phyloP scores from a whole-genome alignment of 2,329 filamentous ascomycete species.

The Aspergillus vadensis region DNA sequence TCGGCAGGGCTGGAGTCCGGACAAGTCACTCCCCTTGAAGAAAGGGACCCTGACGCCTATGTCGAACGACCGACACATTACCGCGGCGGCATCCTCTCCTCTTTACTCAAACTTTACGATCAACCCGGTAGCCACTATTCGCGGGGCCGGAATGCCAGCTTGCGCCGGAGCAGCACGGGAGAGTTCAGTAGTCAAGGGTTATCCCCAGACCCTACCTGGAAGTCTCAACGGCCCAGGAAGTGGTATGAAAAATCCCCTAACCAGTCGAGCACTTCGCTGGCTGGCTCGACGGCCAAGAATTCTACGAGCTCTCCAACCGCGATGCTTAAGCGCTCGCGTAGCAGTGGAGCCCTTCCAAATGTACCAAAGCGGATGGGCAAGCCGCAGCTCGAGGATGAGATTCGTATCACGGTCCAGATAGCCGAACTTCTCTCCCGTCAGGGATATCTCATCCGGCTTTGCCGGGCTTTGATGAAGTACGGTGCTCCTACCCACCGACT shows the following conservation, averaged over 20 bases:
- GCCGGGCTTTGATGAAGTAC: slow-evolving; percentile 84
- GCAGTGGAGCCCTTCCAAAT: slow-evolving; percentile 35
- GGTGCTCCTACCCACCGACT: slow-evolving; percentile 90
- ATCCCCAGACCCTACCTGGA: slow-evolving; percentile 37
- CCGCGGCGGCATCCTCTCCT: slow-evolving; percentile 71
- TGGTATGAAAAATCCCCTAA: slow-evolving; percentile 46
- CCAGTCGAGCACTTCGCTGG: slow-evolving; percentile 38
- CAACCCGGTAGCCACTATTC: slow-evolving; percentile 44
- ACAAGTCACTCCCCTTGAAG: slow-evolving; percentile 37
- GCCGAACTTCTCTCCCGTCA: slow-evolving; percentile 76
- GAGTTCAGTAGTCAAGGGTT: slow-evolving; percentile 34
- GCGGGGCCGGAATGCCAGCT: slow-evolving; percentile 31
- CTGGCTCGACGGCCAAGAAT: slow-evolving; percentile 32
- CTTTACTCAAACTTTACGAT: slow-evolving; percentile 70
- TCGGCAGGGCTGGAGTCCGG: slow-evolving; percentile 38
- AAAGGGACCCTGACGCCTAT: slow-evolving; percentile 60
- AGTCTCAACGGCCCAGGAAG: slow-evolving; percentile 34
- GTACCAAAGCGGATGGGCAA: slow-evolving; percentile 33
- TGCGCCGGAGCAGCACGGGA: slow-evolving; percentile 35
- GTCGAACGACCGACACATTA: slow-evolving; percentile 69
- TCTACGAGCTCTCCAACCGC: slow-evolving; percentile 33
- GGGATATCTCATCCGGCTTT: slow-evolving; percentile 81
- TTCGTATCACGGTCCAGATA: slow-evolving; percentile 63
- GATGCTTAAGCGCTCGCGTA: slow-evolving; percentile 40
- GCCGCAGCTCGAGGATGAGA: slow-evolving; percentile 51